Evolutionary conservation across 2,329 filamentous ascomycete species (phyloP).

Genomic region (Colletotrichum filicis): DNA sequence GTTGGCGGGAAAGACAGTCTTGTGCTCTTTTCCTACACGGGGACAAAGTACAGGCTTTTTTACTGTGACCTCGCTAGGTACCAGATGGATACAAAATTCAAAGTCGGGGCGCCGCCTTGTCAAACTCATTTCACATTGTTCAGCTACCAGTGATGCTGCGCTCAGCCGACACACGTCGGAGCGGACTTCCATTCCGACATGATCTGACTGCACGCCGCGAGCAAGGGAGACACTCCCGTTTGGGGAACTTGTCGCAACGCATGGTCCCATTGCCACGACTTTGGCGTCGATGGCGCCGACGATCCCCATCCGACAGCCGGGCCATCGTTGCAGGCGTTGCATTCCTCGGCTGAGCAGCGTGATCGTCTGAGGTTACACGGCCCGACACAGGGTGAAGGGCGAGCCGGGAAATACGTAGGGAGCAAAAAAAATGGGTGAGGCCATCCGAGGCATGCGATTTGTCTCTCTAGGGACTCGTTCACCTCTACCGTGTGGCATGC

Average conservation of each 20-base stretch:
- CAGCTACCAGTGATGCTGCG: not conserved
- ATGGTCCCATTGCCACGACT: slow-evolving; percentile 21
- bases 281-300: slow-evolving; percentile 10
- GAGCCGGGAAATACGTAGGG: not conserved
- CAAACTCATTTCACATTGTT: not conserved
- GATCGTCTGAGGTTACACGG: not conserved
- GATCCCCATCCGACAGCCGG: slow-evolving; percentile 19
- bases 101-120: slow-evolving; percentile 14
- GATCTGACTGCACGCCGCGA: not conserved
- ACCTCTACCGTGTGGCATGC: no score
- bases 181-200: not conserved
- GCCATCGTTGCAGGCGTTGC: not conserved
- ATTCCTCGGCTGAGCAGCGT: not conserved
- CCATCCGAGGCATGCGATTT: not conserved
- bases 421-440: not conserved
- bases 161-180: not conserved
- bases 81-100: slow-evolving; percentile 12
- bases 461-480: not conserved
- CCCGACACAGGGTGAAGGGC: slow-evolving; percentile 1
- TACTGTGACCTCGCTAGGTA: slow-evolving; percentile 18
- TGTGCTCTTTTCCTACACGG: not conserved
- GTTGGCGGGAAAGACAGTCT: slow-evolving; percentile 14
- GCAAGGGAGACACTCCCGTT: not conserved
- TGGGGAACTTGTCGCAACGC: slow-evolving; percentile 11
- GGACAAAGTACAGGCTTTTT: slow-evolving; percentile 11